Conservation (phyloP, 371 early-diverging fungal species). For the Syncephalastrum racemosum region DNA sequence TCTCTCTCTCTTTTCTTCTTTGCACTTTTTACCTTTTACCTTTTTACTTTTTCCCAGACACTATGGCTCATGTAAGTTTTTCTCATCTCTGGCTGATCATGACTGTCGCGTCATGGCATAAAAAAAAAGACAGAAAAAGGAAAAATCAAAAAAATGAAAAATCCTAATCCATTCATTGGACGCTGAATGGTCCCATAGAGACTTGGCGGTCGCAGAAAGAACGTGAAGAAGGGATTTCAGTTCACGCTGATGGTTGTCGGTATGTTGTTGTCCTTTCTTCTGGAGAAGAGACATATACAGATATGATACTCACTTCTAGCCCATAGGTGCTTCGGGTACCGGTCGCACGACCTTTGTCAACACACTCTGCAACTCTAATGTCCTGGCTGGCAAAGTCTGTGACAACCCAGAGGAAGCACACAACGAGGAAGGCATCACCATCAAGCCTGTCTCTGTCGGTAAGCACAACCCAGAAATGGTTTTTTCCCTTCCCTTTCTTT, state of each 20-base stretch:
- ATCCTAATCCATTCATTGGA: too few relatives aligned
- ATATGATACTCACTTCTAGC: neutral
- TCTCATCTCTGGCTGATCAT: too few relatives aligned
- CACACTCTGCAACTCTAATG: slow-evolving; percentile 87
- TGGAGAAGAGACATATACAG: neutral
- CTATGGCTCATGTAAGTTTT: slow-evolving; percentile 40
- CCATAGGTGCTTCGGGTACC: slow-evolving; percentile 84
- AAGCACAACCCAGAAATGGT: slow-evolving; percentile 8
- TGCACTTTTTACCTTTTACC: slow-evolving; percentile 7
- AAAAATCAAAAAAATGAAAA: too few relatives aligned
- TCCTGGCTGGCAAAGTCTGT: slow-evolving; percentile 66
- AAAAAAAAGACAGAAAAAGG: too few relatives aligned
- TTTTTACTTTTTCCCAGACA: slow-evolving; percentile 12
- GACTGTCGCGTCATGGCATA: too few relatives aligned
- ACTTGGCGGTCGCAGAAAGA: slow-evolving; percentile 84
- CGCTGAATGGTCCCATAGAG: slow-evolving; percentile 23
- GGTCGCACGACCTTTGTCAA: slow-evolving; percentile 99
- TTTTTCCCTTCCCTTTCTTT: too few relatives aligned
- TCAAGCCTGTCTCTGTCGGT: slow-evolving; percentile 73
- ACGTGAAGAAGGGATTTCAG: slow-evolving; percentile 92
- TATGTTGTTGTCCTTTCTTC: slow-evolving; percentile 31
- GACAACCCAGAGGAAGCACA: slow-evolving; percentile 85
- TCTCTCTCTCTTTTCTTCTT: slow-evolving; percentile 4
- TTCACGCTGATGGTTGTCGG: slow-evolving; percentile 98
- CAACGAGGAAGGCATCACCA: slow-evolving; percentile 91